Evolutionary conservation across 768 basidiomycete species (phyloP).

Genomic region (Kwoniella dejecticola): DNA sequence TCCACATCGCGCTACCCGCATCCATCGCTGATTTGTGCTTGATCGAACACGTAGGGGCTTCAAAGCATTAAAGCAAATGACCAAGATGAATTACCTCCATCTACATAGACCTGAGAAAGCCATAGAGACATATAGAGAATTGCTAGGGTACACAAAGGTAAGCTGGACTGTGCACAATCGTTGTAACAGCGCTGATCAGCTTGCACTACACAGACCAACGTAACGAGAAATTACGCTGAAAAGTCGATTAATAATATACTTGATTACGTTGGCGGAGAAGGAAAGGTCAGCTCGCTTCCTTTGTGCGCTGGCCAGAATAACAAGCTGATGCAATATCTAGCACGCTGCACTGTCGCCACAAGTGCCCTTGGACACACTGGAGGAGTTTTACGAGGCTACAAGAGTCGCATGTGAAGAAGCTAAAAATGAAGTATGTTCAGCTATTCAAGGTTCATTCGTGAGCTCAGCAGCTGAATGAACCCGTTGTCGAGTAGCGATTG

Average conservation of each 20-base stretch:
- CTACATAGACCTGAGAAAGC: conserved; percentile 81
- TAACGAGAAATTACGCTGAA: conserved; percentile 68
- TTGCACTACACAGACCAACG: conserved; percentile 35
- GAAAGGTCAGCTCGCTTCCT: conserved; percentile 62
- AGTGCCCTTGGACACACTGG: conserved; percentile 73
- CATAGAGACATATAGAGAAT: conserved; percentile 76
- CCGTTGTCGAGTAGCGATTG: conserved; percentile 75
- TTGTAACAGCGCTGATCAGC: neutral
- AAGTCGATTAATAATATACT: conserved; percentile 98
- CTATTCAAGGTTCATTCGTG: neutral
- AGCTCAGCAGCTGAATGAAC: conserved; percentile 6
- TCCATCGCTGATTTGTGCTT: neutral
- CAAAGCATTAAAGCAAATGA: conserved; percentile 96
- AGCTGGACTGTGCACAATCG: neutral
- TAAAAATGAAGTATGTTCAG: conserved; percentile 80
- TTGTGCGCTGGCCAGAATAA: conserved; percentile 60
- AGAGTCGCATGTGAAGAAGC: conserved; percentile 86
- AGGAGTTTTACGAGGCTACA: conserved; percentile 93
- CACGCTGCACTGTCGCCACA: conserved; percentile 50
- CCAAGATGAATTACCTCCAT: conserved; percentile 83
- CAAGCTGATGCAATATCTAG: conserved; percentile 59
- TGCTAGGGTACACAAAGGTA: conserved; percentile 86
- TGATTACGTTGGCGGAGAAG: conserved; percentile 90
- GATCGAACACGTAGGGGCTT: conserved; percentile 72
- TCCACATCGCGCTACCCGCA: too few species aligned